A percentile compares a stretch with the other conserved stretches of the same genome.
Evolutionary conservation across 352 stramenopile species (phyloP).

Genomic region (Globisporangium radiosum): DNA sequence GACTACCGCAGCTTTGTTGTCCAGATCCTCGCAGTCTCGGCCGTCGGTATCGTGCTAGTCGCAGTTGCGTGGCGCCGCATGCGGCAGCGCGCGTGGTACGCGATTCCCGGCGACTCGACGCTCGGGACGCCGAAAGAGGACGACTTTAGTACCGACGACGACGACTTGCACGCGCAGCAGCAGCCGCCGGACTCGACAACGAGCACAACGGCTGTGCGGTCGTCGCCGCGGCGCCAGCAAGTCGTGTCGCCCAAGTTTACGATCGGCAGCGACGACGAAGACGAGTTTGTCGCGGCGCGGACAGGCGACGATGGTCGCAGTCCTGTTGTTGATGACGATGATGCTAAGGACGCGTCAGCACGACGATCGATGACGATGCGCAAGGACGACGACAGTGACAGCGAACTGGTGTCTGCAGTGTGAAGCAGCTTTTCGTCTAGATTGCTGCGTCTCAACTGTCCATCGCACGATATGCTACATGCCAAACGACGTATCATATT

Average conservation of each 20-base stretch:
- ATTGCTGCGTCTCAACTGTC: no score
- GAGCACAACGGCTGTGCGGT: constrained; percentile 16
- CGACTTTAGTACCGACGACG: constrained; percentile 10
- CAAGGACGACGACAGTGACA: background rate
- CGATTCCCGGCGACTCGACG: constrained; percentile 35
- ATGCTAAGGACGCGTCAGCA: background rate
- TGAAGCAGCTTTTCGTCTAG: no score
- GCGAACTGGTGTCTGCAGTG: no score
- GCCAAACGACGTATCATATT: no score
- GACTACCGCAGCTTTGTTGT: constrained; percentile 33
- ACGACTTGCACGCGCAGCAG: constrained; percentile 10
- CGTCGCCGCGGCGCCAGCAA: constrained; percentile 20
- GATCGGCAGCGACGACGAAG: constrained; percentile 40
- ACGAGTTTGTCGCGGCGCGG: constrained; percentile 1
- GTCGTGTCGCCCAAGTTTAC: constrained; percentile 32
- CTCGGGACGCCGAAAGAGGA: constrained; percentile 11
- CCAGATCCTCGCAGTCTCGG: constrained; percentile 41
- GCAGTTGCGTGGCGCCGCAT: constrained; percentile 46
- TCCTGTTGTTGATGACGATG: background rate
- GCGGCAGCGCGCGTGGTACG: constrained; percentile 38
- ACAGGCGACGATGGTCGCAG: background rate
- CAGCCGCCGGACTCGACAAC: constrained; percentile 15
- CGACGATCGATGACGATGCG: background rate
- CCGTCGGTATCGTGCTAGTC: constrained; percentile 49
- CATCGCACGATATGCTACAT: no score